phyloP scores from a whole-genome alignment of 73 alveolate species.

The Paramecium tetraurelia region DNA sequence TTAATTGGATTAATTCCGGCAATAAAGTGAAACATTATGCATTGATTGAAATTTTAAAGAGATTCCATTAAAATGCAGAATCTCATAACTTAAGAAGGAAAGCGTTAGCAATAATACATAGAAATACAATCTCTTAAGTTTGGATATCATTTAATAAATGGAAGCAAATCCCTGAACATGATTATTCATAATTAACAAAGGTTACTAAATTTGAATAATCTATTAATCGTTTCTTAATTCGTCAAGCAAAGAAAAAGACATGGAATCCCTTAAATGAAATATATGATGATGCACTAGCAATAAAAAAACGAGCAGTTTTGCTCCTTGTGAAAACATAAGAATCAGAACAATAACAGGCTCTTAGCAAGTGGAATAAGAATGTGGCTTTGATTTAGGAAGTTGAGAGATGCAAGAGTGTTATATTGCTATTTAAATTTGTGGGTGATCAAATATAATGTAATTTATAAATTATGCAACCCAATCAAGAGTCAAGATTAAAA shows the following conservation, averaged over 20 bases:
- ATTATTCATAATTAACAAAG: neutral
- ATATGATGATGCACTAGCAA: slow-evolving; percentile 13
- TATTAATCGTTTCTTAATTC: neutral
- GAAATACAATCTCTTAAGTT: neutral
- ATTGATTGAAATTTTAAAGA: neutral
- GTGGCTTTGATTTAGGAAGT: neutral
- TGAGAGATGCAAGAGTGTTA: neutral
- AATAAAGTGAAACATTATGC: neutral
- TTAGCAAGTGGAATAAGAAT: neutral
- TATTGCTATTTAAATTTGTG: neutral
- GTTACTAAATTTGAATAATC: neutral
- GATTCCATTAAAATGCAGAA: neutral
- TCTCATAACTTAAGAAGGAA: neutral
- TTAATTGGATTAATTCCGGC: neutral
- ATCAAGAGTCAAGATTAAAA: neutral
- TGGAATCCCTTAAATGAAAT: slow-evolving; percentile 14
- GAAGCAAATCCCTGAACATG: slow-evolving; percentile 4
- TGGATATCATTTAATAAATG: neutral
- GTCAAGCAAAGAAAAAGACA: neutral
- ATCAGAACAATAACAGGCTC: neutral
- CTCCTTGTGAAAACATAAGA: neutral
- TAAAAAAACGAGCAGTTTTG: neutral
- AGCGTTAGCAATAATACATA: neutral
- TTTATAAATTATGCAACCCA: neutral
- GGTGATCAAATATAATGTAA: neutral